Conservation (phyloP, 805 yeast species). For the Metschnikowia orientalis region DNA sequence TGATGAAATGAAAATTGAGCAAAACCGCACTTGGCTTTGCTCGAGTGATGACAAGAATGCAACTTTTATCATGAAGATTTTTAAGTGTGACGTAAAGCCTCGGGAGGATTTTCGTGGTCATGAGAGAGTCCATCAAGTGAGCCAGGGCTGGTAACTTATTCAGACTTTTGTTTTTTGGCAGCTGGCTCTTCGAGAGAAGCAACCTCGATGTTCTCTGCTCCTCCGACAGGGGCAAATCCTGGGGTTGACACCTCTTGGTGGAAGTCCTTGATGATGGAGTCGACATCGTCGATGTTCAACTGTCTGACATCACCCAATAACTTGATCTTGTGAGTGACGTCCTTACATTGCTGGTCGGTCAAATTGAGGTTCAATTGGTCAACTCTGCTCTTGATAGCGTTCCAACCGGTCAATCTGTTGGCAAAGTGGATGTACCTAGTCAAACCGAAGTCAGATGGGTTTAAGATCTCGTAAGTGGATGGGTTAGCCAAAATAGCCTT, state of each 20-base stretch:
- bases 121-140: slow-evolving; percentile 8
- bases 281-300: slow-evolving; percentile 57
- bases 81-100: slow-evolving; percentile 9
- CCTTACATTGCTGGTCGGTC: slow-evolving; percentile 55
- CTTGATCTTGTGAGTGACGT: slow-evolving; percentile 51
- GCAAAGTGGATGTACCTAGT: slow-evolving; percentile 61
- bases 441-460: slow-evolving; percentile 55
- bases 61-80: slow-evolving; percentile 4
- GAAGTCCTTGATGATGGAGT: slow-evolving; percentile 53
- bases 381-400: slow-evolving; percentile 57
- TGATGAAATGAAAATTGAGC: slow-evolving; percentile 9
- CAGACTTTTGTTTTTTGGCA: slow-evolving; percentile 36
- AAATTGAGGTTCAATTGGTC: slow-evolving; percentile 54
- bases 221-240: slow-evolving; percentile 20
- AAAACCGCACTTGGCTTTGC: background rate
- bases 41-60: slow-evolving; percentile 5
- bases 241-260: slow-evolving; percentile 43
- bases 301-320: slow-evolving; percentile 57
- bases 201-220: slow-evolving; percentile 18
- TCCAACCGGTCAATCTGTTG: slow-evolving; percentile 60
- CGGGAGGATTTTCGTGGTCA: slow-evolving; percentile 8
- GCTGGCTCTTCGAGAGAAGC: slow-evolving; percentile 30
- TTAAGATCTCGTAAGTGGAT: slow-evolving; percentile 57
- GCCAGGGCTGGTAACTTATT: slow-evolving; percentile 13
- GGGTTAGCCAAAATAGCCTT: slow-evolving; percentile 61